These are phyloP conservation scores for Scedosporium minutisporum DNA, from an alignment of 2,329 filamentous ascomycete genomes.

Conservation along the genomic window DNA sequence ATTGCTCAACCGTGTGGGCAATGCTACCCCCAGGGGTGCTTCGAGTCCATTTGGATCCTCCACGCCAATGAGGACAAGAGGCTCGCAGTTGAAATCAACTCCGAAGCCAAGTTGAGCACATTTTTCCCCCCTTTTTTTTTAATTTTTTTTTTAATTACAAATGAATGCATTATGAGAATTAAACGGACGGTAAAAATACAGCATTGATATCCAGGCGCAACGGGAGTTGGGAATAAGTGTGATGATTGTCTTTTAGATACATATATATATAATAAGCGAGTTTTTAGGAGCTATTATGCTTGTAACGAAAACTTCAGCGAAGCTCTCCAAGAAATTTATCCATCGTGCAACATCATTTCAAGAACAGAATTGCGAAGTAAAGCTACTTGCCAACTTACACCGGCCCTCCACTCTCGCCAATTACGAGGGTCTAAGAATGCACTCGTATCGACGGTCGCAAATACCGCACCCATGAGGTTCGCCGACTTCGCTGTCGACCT, in stretches of 20 bases:
- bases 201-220: conserved; percentile 1
- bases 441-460: neutral
- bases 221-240: neutral
- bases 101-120: conserved; percentile 10
- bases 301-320: neutral
- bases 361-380: neutral
- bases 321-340: neutral
- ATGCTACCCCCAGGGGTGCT: conserved; percentile 27
- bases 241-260: neutral
- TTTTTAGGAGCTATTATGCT: neutral
- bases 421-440: neutral
- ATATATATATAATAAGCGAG: neutral
- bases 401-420: neutral
- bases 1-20: conserved; percentile 52
- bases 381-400: neutral
- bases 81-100: conserved; percentile 27
- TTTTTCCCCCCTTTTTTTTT: neutral
- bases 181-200: neutral
- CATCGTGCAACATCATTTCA: neutral
- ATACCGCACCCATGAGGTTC: conserved; percentile 39
- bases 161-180: neutral
- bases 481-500: conserved; percentile 60
- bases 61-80: conserved; percentile 27
- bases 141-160: neutral
- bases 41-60: conserved; percentile 24